Evolutionary conservation across 2,329 filamentous ascomycete genomes (phyloP), one percentile per base, ranked within the genome.

Genomic region (Cladosporium halotolerans): DNA sequence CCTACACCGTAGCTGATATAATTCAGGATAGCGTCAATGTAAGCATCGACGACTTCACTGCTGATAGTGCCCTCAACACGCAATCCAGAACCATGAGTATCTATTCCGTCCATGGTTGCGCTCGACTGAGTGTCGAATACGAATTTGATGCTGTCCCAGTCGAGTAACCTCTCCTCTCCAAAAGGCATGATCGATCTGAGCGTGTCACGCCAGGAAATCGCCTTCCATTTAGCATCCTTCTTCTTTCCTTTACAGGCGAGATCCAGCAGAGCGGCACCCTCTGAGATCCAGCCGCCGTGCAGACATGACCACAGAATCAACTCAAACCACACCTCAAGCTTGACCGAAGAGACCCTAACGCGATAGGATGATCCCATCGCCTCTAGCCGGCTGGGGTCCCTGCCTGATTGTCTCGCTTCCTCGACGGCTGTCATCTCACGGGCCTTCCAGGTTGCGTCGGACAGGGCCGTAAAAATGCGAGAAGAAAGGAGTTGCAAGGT

Each of bases 11-110:
- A 59, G 51, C 72, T 72, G 40, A 76, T 63, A 10, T 64, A 61
- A 55, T 75, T 78, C 39, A 77, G 62, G 11, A 82, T 63, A 13
- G 74, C 77, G 59, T 81, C 78, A 31, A 81, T 68, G 39, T 82
- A 73, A 5, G 78, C 76, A 48, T 75, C 70, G 23, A 83, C 73
- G 9, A 84, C 74, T 65, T 85, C 82, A 40, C 72, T 72, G 60
- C 80, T 83, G 60, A 85, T 75, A 0, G 78, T 82, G 46, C 71
- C 66, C 36, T 66, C 65, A 9, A 73, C 70, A 38, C 63, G 60
- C 9, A 54, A 23, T 28, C 23, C 23, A 5, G 23, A 28, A 3
- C 40, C 32, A 16, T 53, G 38, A 7, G 43, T 46, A 4, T 48
- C 28, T 1, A 54, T 43, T 8, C 52, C 48, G 38, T 64, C 59